Base-by-base conservation (phyloP, 768 basidiomycete genomes). In the Antrodiella citrinella region DNA sequence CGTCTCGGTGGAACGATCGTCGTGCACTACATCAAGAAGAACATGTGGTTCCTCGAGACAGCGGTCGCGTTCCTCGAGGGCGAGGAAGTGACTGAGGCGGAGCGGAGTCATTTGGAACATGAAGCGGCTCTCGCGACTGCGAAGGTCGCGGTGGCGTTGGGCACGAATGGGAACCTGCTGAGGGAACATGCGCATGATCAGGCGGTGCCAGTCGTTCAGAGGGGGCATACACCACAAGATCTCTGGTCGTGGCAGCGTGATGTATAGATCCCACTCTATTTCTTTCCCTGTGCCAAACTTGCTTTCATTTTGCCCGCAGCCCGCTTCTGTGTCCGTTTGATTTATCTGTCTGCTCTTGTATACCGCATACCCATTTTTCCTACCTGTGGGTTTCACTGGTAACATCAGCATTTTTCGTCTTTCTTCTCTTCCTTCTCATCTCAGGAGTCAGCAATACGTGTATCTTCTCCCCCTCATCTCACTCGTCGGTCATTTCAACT, bases 21-120 rank as follows among this genome's bases (percentile, higher is more conserved):
- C 19, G 92, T 99, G 47, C 95, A 99, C 69, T 97, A 91, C 64
- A 86, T 99, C 74, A 99, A 97, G 81, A 86, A 91, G 65, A 82
- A 90, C 56, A 86, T 89, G 70, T 99, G 95, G 95, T 97, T 88
- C 69, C 66, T 93, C 57, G 95, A 99, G 70, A 90, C 94, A 4
- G 90, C 91, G 10, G 69, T 92, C 10, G 92, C 91, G 15, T 71
- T 99, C 21, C 72, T 97, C 23, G 90, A 87, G 48, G 79, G 82
- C n/a, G 79, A 83, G 24, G 84, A 91, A 52, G 69, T 77, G 51
- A 82, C 81, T 9, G 81, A 85, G 57, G 49, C 57, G 26, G 69
- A 70, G 19, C 41, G 41, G 30, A 35, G 7, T 7, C n/a, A n/a
- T n/a, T 7, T 7, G 7, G 30, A 35, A 15, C 30, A 35, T 35